Evolutionary conservation across 1,284 basidiomycete genomes (phyloP), one percentile per base, ranked within the genome.

Genomic region (Fomitopsis palustris): DNA sequence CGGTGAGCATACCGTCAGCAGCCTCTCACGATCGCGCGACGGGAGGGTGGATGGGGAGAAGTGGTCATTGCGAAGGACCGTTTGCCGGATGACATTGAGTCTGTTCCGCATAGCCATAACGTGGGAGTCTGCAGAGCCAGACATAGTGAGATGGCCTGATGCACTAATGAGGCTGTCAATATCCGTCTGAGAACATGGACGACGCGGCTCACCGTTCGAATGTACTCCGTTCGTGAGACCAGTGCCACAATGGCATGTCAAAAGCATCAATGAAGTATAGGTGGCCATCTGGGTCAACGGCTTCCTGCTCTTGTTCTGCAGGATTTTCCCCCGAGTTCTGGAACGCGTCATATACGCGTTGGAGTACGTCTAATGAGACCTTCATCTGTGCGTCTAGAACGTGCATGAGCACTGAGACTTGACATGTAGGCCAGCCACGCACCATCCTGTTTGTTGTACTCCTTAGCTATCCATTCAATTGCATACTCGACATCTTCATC

Each of bases 371-470:
- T 2, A 86, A 69, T 6, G 89, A 87, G 5, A 95, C 88, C 68
- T 92, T 92, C 90, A 92, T 92, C 21, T 79, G 77, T 10, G 89
- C 89, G 70, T 92, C 89, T 92, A 59, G 1, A 19, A 37, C 55
- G 3, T 17, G 21, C 31, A 54, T 14, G 53, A 57, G 61, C 23
- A 47, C 53, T 27, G 42, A 49, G 31, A 56, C 33, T 25, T 25
- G 33, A 60, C 4, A 14, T 1, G 5, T 25, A 12, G 17, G 3
- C 51, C 43, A 19, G 41, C 10, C n/a, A 64, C 81, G 59, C 66
- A 89, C 94, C 93, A 79, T 96, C 94, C 71, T 95, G 93, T 68
- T 90, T 93, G 67, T 95, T 92, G 67, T 96, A 96, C 68, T 95
- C 93, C 66, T 89, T 87, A 4, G 93, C 93, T 60, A 96, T 82